These are phyloP conservation scores for Penicillium arizonense DNA, from an alignment of 495 filamentous ascomycete genomes.

Conservation along the genomic window DNA sequence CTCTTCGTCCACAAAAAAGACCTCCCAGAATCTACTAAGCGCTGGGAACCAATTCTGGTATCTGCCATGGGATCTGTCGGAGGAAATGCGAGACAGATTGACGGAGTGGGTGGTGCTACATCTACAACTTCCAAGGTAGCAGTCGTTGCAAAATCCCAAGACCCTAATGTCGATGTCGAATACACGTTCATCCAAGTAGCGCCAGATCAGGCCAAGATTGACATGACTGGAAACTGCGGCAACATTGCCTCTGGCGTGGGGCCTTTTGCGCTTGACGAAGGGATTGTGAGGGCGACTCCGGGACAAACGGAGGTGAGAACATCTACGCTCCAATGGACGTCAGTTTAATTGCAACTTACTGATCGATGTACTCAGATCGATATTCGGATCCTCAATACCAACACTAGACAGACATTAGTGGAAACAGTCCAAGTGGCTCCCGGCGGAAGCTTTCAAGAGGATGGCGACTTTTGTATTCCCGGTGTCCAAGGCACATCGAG, in stretches of 20 bases:
- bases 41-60: constrained; percentile 31
- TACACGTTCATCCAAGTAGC: constrained; percentile 40
- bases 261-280: constrained; percentile 37
- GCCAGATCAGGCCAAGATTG: constrained; percentile 27
- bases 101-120: constrained; percentile 38
- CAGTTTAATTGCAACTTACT: background rate
- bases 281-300: constrained; percentile 18
- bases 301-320: constrained; percentile 23
- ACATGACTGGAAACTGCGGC: constrained; percentile 42
- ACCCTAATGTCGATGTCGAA: constrained; percentile 31
- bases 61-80: constrained; percentile 29
- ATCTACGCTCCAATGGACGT: background rate
- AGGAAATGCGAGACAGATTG: constrained; percentile 24
- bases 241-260: constrained; percentile 40
- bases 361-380: constrained; percentile 16
- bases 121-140: constrained; percentile 43
- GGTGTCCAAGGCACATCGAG: constrained; percentile 26
- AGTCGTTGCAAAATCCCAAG: constrained; percentile 26
- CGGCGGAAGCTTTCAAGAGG: constrained; percentile 21
- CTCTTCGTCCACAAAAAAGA: constrained; percentile 33
- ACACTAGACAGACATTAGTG: constrained; percentile 24
- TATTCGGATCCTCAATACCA: constrained; percentile 31
- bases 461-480: constrained; percentile 25
- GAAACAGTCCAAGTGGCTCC: constrained; percentile 25
- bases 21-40: constrained; percentile 18